Evolutionary conservation across 2,329 filamentous ascomycete species (phyloP).

Genomic region (Fusarium metavorans): DNA sequence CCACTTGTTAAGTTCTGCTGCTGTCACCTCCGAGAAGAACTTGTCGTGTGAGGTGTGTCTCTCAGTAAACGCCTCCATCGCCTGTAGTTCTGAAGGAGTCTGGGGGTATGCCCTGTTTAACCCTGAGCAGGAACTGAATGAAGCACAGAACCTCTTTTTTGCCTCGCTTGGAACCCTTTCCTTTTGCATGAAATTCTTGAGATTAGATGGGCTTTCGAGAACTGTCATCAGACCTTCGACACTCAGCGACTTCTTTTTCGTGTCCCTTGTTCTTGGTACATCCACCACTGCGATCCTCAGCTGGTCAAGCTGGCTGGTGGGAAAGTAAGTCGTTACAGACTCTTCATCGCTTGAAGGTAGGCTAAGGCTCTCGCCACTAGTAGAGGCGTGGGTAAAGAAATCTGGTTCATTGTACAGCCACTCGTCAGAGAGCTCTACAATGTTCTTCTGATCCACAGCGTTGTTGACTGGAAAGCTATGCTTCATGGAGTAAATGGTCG

Average conservation of each 20-base stretch:
- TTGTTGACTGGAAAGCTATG: not conserved
- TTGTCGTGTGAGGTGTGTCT: not conserved
- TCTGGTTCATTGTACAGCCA: not conserved
- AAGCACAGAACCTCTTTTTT: not conserved
- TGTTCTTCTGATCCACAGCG: not conserved
- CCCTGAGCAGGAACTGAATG: too few relatives aligned
- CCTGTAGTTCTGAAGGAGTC: not conserved
- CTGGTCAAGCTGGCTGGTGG: too few relatives aligned
- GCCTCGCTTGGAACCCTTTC: not conserved
- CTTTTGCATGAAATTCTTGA: not conserved
- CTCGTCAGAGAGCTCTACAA: constrained; percentile 2
- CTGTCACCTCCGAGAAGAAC: not conserved
- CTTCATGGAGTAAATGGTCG: not conserved
- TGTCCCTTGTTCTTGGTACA: too few relatives aligned
- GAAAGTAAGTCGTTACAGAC: too few relatives aligned
- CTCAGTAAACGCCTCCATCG: not conserved
- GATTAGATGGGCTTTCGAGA: not conserved
- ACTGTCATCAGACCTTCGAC: too few relatives aligned
- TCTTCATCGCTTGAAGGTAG: too few relatives aligned
- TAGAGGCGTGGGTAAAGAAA: not conserved
- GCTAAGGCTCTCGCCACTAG: too few relatives aligned
- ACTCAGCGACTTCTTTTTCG: too few relatives aligned
- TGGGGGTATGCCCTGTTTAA: not conserved
- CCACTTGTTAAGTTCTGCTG: not conserved
- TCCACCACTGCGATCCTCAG: too few relatives aligned